Conservation (phyloP, 1,139 yeast genomes). For the Candida albicans region DNA sequence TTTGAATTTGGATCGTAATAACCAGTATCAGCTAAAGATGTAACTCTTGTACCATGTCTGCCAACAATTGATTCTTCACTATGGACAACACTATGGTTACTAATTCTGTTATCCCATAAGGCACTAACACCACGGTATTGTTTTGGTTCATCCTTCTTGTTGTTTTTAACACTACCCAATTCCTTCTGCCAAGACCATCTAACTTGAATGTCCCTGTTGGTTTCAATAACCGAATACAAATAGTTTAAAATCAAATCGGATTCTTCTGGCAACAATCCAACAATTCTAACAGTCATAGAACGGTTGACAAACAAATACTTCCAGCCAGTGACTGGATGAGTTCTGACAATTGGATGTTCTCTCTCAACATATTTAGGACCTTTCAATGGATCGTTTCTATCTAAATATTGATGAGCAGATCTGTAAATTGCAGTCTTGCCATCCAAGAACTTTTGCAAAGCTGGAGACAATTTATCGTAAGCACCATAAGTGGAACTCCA, state of each 20-base stretch:
- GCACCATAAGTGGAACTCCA: slow-evolving; percentile 42
- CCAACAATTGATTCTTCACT: slow-evolving; percentile 52
- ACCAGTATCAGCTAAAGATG: slow-evolving; percentile 56
- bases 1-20: slow-evolving; percentile 50
- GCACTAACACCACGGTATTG: slow-evolving; percentile 55
- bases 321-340: slow-evolving; percentile 47
- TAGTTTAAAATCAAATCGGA: slow-evolving; percentile 31
- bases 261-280: slow-evolving; percentile 35
- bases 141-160: slow-evolving; percentile 32
- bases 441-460: slow-evolving; percentile 34
- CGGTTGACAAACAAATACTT: slow-evolving; percentile 38
- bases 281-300: slow-evolving; percentile 34
- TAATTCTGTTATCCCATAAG: slow-evolving; percentile 56
- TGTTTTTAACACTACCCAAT: slow-evolving; percentile 3
- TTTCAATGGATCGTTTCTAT: slow-evolving; percentile 29
- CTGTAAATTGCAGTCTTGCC: slow-evolving; percentile 37
- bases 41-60: slow-evolving; percentile 60
- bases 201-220: slow-evolving; percentile 45
- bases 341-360: slow-evolving; percentile 40
- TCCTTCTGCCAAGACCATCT: slow-evolving; percentile 48
- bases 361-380: slow-evolving; percentile 36
- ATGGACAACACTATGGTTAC: slow-evolving; percentile 51
- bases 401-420: slow-evolving; percentile 34
- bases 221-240: slow-evolving; percentile 32
- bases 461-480: slow-evolving; percentile 37